Percentiles rank a stretch among this genome's conserved stretches.
phyloP scores from a whole-genome alignment of 2,329 filamentous ascomycete species.

The Hypoxylon rubiginosum region DNA sequence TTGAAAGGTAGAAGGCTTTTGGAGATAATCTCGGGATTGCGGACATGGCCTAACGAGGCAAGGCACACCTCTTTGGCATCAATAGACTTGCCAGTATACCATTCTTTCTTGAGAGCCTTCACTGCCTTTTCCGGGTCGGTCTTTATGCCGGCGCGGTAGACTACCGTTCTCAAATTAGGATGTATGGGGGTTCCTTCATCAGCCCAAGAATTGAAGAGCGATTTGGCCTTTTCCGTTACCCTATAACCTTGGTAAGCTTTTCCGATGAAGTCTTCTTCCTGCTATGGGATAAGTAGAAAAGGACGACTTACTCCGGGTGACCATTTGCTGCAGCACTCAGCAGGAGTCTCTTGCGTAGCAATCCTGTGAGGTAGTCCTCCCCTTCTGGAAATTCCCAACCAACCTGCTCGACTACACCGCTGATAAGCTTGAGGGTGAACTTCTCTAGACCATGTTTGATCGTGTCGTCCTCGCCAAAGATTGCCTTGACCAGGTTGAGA shows the following conservation, averaged over 20 bases:
- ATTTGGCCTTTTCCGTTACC: slow-evolving; percentile 78
- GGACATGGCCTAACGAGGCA: slow-evolving; percentile 79
- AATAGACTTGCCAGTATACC: slow-evolving; percentile 83
- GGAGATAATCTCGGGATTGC: slow-evolving; percentile 75
- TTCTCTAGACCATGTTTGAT: slow-evolving; percentile 80
- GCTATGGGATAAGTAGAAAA: neutral
- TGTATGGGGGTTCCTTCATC: slow-evolving; percentile 78
- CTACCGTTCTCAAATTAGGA: slow-evolving; percentile 82
- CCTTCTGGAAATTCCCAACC: slow-evolving; percentile 86
- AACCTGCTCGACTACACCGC: slow-evolving; percentile 79
- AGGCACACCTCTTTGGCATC: slow-evolving; percentile 93
- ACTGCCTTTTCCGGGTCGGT: slow-evolving; percentile 77
- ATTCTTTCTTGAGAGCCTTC: slow-evolving; percentile 85
- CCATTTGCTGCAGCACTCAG: slow-evolving; percentile 79
- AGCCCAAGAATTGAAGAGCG: slow-evolving; percentile 84
- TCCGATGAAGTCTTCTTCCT: neutral
- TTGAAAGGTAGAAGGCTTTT: slow-evolving; percentile 80
- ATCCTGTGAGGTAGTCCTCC: slow-evolving; percentile 85
- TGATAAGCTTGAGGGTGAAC: slow-evolving; percentile 83
- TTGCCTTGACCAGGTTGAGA: slow-evolving; percentile 81
- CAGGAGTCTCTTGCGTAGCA: slow-evolving; percentile 87
- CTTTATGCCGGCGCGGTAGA: slow-evolving; percentile 84
- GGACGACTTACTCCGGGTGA: slow-evolving; percentile 75
- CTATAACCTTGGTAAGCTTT: slow-evolving; percentile 56
- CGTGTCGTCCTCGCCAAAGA: slow-evolving; percentile 82